phyloP scores from a whole-genome alignment of 768 basidiomycete species.

The Crassisporium funariophilum region DNA sequence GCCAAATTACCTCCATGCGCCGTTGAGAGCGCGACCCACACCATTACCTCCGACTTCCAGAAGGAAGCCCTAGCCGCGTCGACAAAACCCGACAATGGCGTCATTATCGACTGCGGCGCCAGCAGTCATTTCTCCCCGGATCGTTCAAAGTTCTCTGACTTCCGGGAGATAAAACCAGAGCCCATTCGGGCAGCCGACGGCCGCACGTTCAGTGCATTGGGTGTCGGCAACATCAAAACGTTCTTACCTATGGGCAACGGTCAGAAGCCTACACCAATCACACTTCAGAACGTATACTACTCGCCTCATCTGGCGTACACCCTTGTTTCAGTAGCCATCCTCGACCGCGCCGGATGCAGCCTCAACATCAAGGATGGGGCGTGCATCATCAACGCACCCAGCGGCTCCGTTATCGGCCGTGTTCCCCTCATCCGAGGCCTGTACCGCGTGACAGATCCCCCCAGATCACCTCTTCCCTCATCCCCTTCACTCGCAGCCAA shows the following conservation, averaged over 20 bases:
- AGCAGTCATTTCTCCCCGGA: slow-evolving; percentile 35
- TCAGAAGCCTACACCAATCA: background rate
- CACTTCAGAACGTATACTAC: background rate
- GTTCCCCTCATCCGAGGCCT: slow-evolving; percentile 27
- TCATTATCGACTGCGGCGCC: slow-evolving; percentile 34
- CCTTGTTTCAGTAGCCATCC: slow-evolving; percentile 25
- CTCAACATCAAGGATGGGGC: slow-evolving; percentile 16
- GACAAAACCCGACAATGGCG: slow-evolving; percentile 1
- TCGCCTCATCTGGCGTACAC: slow-evolving; percentile 26
- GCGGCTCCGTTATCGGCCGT: slow-evolving; percentile 18
- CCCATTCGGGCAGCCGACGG: background rate
- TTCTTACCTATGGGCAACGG: slow-evolving; percentile 23
- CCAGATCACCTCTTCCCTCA: too few species aligned
- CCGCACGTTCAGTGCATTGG: background rate
- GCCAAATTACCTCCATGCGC: too few species aligned
- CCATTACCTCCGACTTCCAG: slow-evolving; percentile 15
- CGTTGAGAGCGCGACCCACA: too few species aligned
- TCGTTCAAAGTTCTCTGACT: background rate
- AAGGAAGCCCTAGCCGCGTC: background rate
- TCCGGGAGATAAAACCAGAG: background rate
- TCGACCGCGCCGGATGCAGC: slow-evolving; percentile 18
- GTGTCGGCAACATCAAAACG: background rate
- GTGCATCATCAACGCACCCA: slow-evolving; percentile 17
- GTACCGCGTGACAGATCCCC: too few species aligned
- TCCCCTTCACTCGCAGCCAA: too few species aligned